Base-by-base conservation (phyloP, 176 grass and related monocot genomes). In the Oryza australiensis region DNA sequence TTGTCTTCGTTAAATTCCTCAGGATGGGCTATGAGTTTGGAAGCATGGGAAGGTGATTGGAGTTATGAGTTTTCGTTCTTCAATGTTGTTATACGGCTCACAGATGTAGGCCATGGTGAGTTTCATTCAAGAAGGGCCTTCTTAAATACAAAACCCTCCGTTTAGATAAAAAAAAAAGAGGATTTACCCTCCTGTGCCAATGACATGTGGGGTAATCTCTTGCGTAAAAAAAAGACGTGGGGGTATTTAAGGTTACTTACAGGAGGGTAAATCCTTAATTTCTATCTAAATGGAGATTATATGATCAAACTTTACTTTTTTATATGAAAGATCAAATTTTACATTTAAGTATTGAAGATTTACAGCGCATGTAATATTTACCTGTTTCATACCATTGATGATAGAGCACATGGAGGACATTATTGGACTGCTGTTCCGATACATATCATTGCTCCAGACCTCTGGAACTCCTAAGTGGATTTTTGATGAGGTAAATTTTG, bases 21-120 rank as follows among this genome's bases (percentile, higher is more conserved):
- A 98, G 95, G 95, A 87, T 98, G 92, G 95, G 95, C 87, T 70
- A 88, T 98, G 73, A 98, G 92, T 84, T 90, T 98, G 88, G 8
- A 5, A 62, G 84, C 95, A 80, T 86, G 90, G 18, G 95, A 98
- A 95, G 79, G 32, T 64, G 87, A 95, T 55, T 89, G 79, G 88
- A 98, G 82, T 78, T 86, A 82, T 63, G 90, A 90, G 11, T 98
- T 95, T 86, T 98, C 95, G 10, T 95, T 95, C 87, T 95, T 98
- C 79, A 43, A 15, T 75, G 90, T 94, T 48, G n/a, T 26, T 84
- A 93, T 98, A 86, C 57, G 86, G 42, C 95, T 98, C 40, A 98
- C 95, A 85, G 95, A 98, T 93, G 82, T 84, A 77, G 95, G 95
- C 16, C 92, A 95, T 72, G 95, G 95, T 98, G 64, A 87, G 89